phyloP scores from a whole-genome alignment of 768 basidiomycete species.

The Suillus fuscotomentosus region DNA sequence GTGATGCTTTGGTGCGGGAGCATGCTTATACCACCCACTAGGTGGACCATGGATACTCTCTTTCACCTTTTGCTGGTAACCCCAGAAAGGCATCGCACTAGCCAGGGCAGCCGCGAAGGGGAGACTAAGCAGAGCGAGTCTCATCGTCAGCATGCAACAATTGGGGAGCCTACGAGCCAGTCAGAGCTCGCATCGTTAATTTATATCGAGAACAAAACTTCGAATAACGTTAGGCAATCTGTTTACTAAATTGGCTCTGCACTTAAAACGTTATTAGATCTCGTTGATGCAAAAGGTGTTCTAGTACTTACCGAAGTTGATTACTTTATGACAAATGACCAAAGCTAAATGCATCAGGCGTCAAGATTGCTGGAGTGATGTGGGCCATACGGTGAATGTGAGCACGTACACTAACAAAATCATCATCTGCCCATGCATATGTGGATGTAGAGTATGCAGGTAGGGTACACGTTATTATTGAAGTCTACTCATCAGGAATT shows the following conservation, averaged over 20 bases:
- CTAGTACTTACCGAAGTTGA: neutral
- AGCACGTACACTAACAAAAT: neutral
- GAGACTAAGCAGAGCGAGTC: neutral
- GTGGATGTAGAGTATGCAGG: neutral
- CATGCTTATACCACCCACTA: slow-evolving; percentile 45
- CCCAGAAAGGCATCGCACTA: slow-evolving; percentile 12
- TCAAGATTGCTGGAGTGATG: neutral
- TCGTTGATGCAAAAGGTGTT: neutral
- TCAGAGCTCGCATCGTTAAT: neutral
- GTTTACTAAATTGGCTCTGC: neutral
- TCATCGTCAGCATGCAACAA: neutral
- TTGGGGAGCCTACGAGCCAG: neutral
- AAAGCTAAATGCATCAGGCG: neutral
- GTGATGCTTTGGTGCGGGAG: slow-evolving; percentile 43
- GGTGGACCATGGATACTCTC: slow-evolving; percentile 45
- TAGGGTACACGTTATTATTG: neutral
- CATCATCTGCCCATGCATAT: neutral
- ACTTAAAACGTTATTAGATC: neutral
- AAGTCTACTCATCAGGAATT: neutral
- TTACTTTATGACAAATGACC: neutral
- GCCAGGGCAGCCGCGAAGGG: slow-evolving; percentile 13
- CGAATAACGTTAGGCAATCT: neutral
- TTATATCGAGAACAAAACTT: neutral
- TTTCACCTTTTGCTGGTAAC: slow-evolving; percentile 39
- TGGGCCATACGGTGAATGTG: neutral